Evolutionary conservation across 2,329 filamentous ascomycete species (phyloP).

Genomic region (Fusarium goolgardi): DNA sequence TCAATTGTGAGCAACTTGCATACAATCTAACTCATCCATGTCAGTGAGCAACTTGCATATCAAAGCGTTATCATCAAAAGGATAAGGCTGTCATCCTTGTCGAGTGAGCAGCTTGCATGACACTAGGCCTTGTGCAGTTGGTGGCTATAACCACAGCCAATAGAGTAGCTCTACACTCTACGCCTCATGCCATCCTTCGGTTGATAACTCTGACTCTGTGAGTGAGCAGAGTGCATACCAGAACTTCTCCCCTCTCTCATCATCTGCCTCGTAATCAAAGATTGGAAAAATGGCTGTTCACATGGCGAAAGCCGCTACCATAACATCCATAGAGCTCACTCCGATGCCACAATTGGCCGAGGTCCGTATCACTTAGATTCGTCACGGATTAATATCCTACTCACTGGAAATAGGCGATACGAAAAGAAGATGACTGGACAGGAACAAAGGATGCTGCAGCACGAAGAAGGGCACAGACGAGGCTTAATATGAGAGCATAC

Average conservation of each 20-base stretch:
- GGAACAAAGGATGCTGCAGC: slow-evolving; percentile 56
- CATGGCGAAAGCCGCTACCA: neutral
- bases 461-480: slow-evolving; percentile 57
- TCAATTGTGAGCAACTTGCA: slow-evolving; percentile 20
- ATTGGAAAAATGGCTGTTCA: neutral
- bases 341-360: slow-evolving; percentile 24
- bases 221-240: slow-evolving; percentile 52
- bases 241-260: slow-evolving; percentile 9
- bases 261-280: neutral
- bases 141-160: neutral
- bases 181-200: slow-evolving; percentile 9
- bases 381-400: neutral
- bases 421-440: slow-evolving; percentile 59
- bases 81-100: neutral
- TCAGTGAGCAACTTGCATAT: slow-evolving; percentile 21
- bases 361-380: neutral
- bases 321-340: slow-evolving; percentile 11
- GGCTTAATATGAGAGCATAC: slow-evolving; percentile 60
- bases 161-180: neutral
- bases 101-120: slow-evolving; percentile 33
- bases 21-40: neutral
- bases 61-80: neutral
- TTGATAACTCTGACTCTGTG: slow-evolving; percentile 16
- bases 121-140: slow-evolving; percentile 9
- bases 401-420: slow-evolving; percentile 50